Conservation (phyloP, 257 asterid genomes). For the Plantago elongata region DNA sequence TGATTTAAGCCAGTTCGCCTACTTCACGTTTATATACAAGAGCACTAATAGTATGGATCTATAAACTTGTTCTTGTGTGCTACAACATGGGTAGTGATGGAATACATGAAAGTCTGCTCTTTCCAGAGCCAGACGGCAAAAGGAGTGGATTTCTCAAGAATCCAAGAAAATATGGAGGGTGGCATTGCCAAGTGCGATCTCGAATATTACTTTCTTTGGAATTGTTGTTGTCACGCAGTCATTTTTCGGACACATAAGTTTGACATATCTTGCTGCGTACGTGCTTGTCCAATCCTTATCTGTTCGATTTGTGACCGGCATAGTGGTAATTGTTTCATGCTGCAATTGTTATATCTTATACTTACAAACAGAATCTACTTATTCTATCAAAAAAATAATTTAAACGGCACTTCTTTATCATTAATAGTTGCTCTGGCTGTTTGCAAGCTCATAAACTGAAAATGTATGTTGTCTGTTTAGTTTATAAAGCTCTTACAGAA, state of each 20-base stretch:
- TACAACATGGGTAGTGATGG: not conserved
- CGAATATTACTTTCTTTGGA: not conserved
- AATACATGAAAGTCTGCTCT: not conserved
- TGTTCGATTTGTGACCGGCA: not conserved
- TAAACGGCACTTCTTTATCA: too few relatives aligned
- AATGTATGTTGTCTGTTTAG: too few relatives aligned
- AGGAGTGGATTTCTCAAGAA: constrained; percentile 1
- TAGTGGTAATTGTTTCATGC: constrained; percentile 1
- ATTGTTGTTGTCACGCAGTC: constrained; percentile 1
- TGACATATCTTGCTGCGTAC: constrained; percentile 1
- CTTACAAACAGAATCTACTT: too few relatives aligned
- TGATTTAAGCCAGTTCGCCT: too few relatives aligned
- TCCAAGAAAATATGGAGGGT: constrained; percentile 15
- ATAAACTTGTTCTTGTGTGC: too few relatives aligned
- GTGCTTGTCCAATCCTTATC: not conserved
- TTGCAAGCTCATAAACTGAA: too few relatives aligned
- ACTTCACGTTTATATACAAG: too few relatives aligned
- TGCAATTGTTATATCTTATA: too few relatives aligned
- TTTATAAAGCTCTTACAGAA: too few relatives aligned
- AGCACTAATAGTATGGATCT: too few relatives aligned
- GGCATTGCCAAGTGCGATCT: not conserved
- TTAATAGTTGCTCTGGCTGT: too few relatives aligned
- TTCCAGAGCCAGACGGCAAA: not conserved
- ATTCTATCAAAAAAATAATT: too few relatives aligned
- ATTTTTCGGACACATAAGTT: constrained; percentile 4